These are phyloP conservation scores for Phaffia australis DNA, from an alignment of 768 basidiomycete species.

Conservation along the genomic window DNA sequence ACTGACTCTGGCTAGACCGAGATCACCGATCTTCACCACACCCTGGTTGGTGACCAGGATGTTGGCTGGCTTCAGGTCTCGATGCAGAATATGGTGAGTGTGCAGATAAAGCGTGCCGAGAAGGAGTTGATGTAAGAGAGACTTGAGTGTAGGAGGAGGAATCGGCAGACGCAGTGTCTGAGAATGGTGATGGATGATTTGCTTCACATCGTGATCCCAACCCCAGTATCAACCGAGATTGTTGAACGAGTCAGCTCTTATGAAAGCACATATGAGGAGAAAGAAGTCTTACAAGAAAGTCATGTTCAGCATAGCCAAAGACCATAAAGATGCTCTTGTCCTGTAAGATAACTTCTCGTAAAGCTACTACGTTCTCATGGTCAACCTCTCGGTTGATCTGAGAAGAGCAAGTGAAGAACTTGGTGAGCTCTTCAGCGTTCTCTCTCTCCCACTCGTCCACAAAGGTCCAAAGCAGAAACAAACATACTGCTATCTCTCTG, in stretches of 20 bases:
- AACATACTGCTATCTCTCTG: slow-evolving; percentile 81
- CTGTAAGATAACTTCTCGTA: slow-evolving; percentile 90
- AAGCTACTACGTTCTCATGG: slow-evolving; percentile 80
- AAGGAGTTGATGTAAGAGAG: slow-evolving; percentile 82
- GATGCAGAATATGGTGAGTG: slow-evolving; percentile 85
- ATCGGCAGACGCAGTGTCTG: slow-evolving; percentile 73
- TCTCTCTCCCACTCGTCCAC: neutral
- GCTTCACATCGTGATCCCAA: slow-evolving; percentile 44
- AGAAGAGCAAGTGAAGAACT: neutral
- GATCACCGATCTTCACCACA: slow-evolving; percentile 94
- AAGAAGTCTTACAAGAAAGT: slow-evolving; percentile 64
- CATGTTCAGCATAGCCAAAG: slow-evolving; percentile 97
- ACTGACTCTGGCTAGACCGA: slow-evolving; percentile 83
- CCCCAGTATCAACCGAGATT: neutral
- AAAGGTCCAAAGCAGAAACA: neutral
- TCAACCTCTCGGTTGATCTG: slow-evolving; percentile 79
- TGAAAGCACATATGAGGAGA: neutral
- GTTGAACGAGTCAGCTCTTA: neutral
- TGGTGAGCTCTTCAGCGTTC: neutral
- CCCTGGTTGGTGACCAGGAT: slow-evolving; percentile 85
- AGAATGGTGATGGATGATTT: slow-evolving; percentile 97
- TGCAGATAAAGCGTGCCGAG: slow-evolving; percentile 93
- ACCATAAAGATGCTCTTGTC: slow-evolving; percentile 99
- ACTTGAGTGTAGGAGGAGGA: slow-evolving; percentile 69
- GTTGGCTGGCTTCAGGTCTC: slow-evolving; percentile 96